These are phyloP conservation scores for Suillus sp. DNA, from an alignment of 768 basidiomycete species.

Conservation along the genomic window DNA sequence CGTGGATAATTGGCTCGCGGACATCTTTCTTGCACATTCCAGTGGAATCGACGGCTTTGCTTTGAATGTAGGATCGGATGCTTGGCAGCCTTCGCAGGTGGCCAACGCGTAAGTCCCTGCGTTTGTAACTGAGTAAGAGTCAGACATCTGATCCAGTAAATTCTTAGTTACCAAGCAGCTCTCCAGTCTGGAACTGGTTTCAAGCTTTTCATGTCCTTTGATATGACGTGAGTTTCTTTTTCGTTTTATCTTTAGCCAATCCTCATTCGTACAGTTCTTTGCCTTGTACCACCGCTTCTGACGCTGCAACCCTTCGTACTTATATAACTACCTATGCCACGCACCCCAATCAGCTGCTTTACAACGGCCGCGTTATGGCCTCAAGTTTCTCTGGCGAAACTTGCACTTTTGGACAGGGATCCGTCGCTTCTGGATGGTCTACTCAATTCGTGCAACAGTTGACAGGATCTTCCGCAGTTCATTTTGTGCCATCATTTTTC, in stretches of 20 bases:
- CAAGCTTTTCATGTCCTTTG: constrained; percentile 77
- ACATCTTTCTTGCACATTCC: constrained; percentile 56
- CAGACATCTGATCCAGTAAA: constrained; percentile 20
- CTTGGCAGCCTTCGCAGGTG: constrained; percentile 64
- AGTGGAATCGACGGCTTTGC: constrained; percentile 71
- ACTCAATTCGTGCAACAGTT: constrained; percentile 52
- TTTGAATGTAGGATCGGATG: constrained; percentile 66
- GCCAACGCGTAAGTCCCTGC: constrained; percentile 55
- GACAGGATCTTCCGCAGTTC: constrained; percentile 46
- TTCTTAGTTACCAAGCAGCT: constrained; percentile 56
- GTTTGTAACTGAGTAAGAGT: constrained; percentile 7
- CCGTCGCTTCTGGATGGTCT: constrained; percentile 56
- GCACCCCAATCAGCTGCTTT: constrained; percentile 62
- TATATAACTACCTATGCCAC: constrained; percentile 55
- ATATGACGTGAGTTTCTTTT: constrained; percentile 61
- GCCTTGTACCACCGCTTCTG: constrained; percentile 49
- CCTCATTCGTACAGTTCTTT: constrained; percentile 42
- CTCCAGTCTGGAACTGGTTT: constrained; percentile 53
- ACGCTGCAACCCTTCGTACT: constrained; percentile 52
- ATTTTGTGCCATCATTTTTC: constrained; percentile 75
- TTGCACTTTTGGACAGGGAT: constrained; percentile 65
- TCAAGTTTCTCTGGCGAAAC: constrained; percentile 73
- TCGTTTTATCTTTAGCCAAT: constrained; percentile 4
- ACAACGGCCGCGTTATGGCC: constrained; percentile 52
- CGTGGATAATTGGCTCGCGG: constrained; percentile 42